Percentiles rank a stretch among this genome's conserved stretches.
Conservation (phyloP, 306 rosid species). For the Prunus campanulata region DNA sequence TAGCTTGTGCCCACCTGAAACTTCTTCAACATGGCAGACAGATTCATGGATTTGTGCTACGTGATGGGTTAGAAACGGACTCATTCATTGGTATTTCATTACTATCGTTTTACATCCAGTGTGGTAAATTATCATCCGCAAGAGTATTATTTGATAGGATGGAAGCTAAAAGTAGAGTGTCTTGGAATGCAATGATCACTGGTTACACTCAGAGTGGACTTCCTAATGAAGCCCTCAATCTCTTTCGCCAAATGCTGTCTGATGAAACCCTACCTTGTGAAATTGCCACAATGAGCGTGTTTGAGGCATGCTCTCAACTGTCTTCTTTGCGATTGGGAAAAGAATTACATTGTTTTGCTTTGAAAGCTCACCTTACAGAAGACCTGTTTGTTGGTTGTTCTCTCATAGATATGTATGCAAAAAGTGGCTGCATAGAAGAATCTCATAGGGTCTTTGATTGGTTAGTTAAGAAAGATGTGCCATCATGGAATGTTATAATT, state of each 20-base stretch:
- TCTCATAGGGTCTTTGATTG: slow-evolving; percentile 52
- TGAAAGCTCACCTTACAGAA: slow-evolving; percentile 42
- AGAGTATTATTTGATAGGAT: slow-evolving; percentile 49
- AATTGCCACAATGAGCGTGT: slow-evolving; percentile 42
- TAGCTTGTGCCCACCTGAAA: slow-evolving; percentile 60
- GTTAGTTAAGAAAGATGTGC: slow-evolving; percentile 45
- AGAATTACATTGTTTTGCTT: slow-evolving; percentile 65
- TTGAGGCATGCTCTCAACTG: slow-evolving; percentile 73
- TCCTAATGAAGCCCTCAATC: slow-evolving; percentile 58
- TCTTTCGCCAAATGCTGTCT: slow-evolving; percentile 58
- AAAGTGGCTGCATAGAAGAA: slow-evolving; percentile 69
- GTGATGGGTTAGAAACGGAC: slow-evolving; percentile 59
- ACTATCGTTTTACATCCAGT: slow-evolving; percentile 58
- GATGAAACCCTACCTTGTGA: slow-evolving; percentile 41
- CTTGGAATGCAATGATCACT: slow-evolving; percentile 70
- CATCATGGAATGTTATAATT: slow-evolving; percentile 74
- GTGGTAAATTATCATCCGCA: slow-evolving; percentile 38
- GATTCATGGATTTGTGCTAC: slow-evolving; percentile 63
- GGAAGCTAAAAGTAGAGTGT: slow-evolving; percentile 41
- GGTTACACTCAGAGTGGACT: slow-evolving; percentile 62
- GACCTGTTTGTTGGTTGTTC: slow-evolving; percentile 68
- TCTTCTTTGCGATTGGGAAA: slow-evolving; percentile 64
- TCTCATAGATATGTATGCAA: slow-evolving; percentile 79
- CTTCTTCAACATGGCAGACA: slow-evolving; percentile 48
- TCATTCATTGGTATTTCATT: slow-evolving; percentile 66